Evolutionary conservation across 148 eudicot species (phyloP).

Genomic region (Heliosperma pusillum): DNA sequence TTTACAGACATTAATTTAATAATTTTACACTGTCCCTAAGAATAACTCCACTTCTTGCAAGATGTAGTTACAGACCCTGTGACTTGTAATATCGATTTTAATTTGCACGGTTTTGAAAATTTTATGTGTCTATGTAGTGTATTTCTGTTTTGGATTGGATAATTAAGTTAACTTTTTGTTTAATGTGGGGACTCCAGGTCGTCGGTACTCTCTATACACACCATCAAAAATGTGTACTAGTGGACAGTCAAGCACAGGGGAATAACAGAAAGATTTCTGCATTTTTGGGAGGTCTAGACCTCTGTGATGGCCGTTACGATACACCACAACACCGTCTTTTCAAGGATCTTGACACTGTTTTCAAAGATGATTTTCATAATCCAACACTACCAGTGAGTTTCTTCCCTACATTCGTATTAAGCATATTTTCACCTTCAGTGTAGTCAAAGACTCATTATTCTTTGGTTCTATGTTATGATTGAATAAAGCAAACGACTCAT

Average conservation of each 20-base stretch:
- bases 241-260: conserved; percentile 79
- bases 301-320: conserved; percentile 97
- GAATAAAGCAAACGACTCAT: too few species aligned
- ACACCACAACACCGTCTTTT: conserved; percentile 86
- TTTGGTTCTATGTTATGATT: not conserved
- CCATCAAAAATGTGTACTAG: conserved; percentile 95
- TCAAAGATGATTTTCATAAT: conserved; percentile 70
- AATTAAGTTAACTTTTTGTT: conserved; percentile 6
- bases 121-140: not conserved
- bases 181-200: conserved; percentile 51
- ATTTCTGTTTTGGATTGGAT: not conserved
- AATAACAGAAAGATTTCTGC: conserved; percentile 78
- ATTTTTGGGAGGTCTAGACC: conserved; percentile 87
- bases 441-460: not conserved
- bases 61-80: not conserved
- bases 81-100: not conserved
- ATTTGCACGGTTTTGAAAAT: not conserved
- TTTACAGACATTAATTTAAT: too few species aligned
- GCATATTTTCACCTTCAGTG: not conserved
- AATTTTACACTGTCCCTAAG: too few species aligned
- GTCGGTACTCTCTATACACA: conserved; percentile 97
- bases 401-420: not conserved
- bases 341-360: conserved; percentile 68
- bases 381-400: conserved; percentile 70
- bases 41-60: not conserved